Evolutionary conservation across 2,329 filamentous ascomycete species (phyloP).

Genomic region (Alternaria atra): DNA sequence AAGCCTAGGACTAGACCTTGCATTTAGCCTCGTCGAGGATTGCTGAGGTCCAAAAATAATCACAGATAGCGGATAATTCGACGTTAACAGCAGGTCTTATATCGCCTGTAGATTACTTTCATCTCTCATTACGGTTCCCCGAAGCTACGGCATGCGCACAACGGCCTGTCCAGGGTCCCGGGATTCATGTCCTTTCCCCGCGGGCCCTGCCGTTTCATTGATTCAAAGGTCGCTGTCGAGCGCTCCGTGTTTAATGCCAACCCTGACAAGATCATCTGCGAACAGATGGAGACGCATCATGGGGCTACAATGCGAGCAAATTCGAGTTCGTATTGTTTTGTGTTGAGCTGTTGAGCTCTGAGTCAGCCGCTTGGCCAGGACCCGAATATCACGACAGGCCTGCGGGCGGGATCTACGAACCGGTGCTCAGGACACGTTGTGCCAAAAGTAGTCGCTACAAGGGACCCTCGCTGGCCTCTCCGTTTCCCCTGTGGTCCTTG

Average conservation of each 20-base stretch:
- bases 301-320: neutral
- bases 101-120: conserved; percentile 43
- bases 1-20: conserved; percentile 30
- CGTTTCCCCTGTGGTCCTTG: conserved; percentile 25
- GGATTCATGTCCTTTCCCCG: conserved; percentile 24
- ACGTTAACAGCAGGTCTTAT: conserved; percentile 49
- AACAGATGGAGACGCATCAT: conserved; percentile 3
- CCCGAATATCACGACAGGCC: conserved; percentile 24
- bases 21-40: conserved; percentile 41
- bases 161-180: conserved; percentile 33
- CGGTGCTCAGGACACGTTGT: conserved; percentile 49
- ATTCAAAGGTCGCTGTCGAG: conserved; percentile 13
- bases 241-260: neutral
- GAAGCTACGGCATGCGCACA: conserved; percentile 33
- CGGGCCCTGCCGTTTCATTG: conserved; percentile 33
- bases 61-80: conserved; percentile 42
- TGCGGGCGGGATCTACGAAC: conserved; percentile 52
- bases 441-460: conserved; percentile 42
- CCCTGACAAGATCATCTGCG: neutral
- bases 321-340: conserved; percentile 2
- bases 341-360: conserved; percentile 2
- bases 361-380: conserved; percentile 23
- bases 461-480: conserved; percentile 32
- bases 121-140: conserved; percentile 43
- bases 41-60: conserved; percentile 42